These are phyloP conservation scores for Cladophialophora psammophila DNA, from an alignment of 2,329 filamentous ascomycete species.

Conservation along the genomic window DNA sequence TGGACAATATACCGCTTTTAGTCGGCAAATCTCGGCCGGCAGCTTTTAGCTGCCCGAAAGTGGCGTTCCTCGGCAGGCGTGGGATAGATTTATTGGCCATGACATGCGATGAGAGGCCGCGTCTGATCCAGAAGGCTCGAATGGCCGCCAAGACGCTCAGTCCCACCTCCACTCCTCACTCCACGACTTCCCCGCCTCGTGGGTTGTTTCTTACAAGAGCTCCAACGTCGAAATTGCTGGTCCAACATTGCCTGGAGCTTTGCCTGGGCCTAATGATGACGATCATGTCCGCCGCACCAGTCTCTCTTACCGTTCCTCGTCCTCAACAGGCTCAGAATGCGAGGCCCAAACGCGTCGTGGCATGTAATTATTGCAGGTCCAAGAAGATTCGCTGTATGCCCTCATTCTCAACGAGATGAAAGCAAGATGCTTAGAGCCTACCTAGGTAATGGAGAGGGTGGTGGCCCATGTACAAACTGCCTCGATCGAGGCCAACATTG, in stretches of 20 bases:
- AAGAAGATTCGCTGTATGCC: constrained; percentile 25
- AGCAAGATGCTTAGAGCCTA: not conserved
- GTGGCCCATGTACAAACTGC: constrained; percentile 21
- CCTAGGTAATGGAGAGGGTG: constrained; percentile 15
- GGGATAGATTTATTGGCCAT: not conserved
- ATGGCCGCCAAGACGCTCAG: too few species aligned
- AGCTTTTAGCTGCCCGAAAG: not conserved
- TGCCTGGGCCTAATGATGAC: not conserved
- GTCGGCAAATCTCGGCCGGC: not conserved
- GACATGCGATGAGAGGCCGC: too few species aligned
- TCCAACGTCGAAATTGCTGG: not conserved
- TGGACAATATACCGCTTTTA: not conserved
- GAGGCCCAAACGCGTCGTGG: constrained; percentile 7
- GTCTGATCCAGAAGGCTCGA: too few species aligned
- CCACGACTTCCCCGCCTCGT: not conserved
- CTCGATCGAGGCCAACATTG: constrained; percentile 17
- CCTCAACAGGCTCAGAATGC: not conserved
- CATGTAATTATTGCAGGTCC: constrained; percentile 6
- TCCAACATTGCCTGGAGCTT: not conserved
- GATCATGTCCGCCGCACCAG: not conserved
- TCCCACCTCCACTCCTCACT: not conserved
- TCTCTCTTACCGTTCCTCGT: not conserved
- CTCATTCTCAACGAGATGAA: too few species aligned
- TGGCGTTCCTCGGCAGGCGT: not conserved
- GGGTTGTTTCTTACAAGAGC: not conserved